Evolutionary conservation across 1,139 yeast genomes (phyloP).

Genomic region (Suhomyces ambrosiae): DNA sequence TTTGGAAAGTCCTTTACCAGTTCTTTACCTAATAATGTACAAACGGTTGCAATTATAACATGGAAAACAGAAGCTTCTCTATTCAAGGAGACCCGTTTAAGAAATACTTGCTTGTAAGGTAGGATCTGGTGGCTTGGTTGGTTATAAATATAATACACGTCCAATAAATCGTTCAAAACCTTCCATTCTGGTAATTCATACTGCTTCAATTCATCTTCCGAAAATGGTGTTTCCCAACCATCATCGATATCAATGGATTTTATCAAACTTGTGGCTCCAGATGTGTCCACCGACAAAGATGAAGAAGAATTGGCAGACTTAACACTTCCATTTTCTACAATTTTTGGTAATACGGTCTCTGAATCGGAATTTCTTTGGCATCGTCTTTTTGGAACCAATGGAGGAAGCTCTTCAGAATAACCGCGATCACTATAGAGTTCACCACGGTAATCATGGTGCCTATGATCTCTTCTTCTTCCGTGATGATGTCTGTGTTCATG

Average conservation of each 20-base stretch:
- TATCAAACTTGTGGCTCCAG: not conserved
- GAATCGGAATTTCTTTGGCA: too few species aligned
- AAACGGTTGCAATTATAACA: slow-evolving; percentile 48
- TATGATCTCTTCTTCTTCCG: too few species aligned
- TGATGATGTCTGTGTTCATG: not conserved
- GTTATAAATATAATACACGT: slow-evolving; percentile 49
- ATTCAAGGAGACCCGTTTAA: slow-evolving; percentile 34
- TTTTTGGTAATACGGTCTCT: not conserved
- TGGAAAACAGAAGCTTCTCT: slow-evolving; percentile 46
- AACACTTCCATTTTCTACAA: too few species aligned
- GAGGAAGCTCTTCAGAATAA: too few species aligned
- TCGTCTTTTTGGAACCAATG: too few species aligned
- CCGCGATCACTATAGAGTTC: not conserved
- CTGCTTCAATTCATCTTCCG: slow-evolving; percentile 13
- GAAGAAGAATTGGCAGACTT: too few species aligned
- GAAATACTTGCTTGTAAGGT: slow-evolving; percentile 41
- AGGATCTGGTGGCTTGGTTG: slow-evolving; percentile 50
- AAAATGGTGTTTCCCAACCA: not conserved
- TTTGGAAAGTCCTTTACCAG: slow-evolving; percentile 5
- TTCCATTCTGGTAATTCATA: slow-evolving; percentile 49
- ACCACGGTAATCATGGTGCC: not conserved
- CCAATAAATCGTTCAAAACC: slow-evolving; percentile 39
- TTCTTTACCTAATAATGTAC: slow-evolving; percentile 28
- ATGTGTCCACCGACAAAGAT: too few species aligned
- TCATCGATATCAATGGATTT: not conserved